Evolutionary conservation across 805 yeast genomes (phyloP).

Genomic region (Cyberlindnera suaveolens): DNA sequence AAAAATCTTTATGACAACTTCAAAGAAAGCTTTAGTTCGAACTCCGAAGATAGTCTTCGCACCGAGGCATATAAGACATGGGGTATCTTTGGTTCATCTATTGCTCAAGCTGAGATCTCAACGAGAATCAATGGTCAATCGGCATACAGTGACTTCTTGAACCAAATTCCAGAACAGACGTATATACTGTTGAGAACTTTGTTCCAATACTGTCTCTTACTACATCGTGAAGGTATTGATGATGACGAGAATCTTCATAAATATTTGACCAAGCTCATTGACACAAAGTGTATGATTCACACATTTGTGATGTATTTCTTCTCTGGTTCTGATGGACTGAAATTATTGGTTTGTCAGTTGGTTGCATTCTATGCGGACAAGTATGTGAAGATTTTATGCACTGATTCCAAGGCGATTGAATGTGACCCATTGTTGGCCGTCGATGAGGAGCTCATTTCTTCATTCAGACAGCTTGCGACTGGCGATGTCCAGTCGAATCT

Average conservation of each 20-base stretch:
- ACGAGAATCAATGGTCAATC: constrained; percentile 40
- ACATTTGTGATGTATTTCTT: constrained; percentile 5
- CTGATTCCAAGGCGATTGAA: no score
- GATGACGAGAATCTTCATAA: neutral
- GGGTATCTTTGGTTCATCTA: constrained; percentile 9
- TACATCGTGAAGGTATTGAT: neutral
- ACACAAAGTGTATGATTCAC: constrained; percentile 4
- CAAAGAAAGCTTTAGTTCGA: neutral
- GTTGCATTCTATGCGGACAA: constrained; percentile 1
- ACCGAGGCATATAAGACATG: constrained; percentile 31
- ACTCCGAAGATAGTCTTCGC: neutral
- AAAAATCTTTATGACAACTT: neutral
- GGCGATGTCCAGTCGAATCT: neutral
- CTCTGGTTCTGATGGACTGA: constrained; percentile 4
- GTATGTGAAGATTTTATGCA: neutral
- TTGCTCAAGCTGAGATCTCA: constrained; percentile 54
- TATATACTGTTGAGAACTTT: constrained; percentile 30
- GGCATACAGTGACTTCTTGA: constrained; percentile 26
- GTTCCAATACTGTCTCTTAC: constrained; percentile 11
- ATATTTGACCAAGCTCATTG: neutral
- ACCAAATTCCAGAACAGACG: constrained; percentile 32
- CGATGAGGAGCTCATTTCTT: no score
- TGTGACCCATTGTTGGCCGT: no score
- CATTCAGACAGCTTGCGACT: no score
- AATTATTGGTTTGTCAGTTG: neutral